Evolutionary conservation across 371 early-diverging fungal species (phyloP), one percentile per base, ranked within the genome.

Genomic region (Ordospora pajunii): DNA sequence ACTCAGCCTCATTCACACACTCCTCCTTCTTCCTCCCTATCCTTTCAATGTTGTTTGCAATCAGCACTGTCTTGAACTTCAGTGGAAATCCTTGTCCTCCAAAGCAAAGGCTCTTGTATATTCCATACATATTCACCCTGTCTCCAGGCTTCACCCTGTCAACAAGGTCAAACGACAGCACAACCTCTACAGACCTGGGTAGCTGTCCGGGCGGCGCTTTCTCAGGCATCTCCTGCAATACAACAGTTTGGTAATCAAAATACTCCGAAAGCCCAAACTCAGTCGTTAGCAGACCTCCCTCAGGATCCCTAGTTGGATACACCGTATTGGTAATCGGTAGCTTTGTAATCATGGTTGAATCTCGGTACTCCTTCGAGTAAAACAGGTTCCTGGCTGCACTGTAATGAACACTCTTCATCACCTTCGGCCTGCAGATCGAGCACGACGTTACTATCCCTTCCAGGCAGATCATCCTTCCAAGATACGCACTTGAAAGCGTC

Each of bases 161-260:
- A 0, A 94, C 97, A 49, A 99, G 85, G 86, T 97, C 97, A 80
- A 93, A 92, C 74, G 94, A 92, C 66, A 97, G 83, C 49, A 97
- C 88, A n/a, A 96, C 88, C 84, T 96, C 95, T 19, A 97, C 87
- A 14, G 93, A 92, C 9, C 97, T 89, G 45, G 97, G 97, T 67
- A 99, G 85, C 52, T 93, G 93, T 23, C 98, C 97, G 14, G 96
- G 90, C 17, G 95, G 96, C 1, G 97, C 91, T 44, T 94, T 89
- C 85, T 99, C 99, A 0, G 97, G 97, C 96, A 97, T 96, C 87
- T 99, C 99, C 86, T 99, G 98, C 48, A 97, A 87, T 67, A 89
- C 90, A 71, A 95, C 87, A 2, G 91, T 92, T 85, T 99, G 97
- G 80, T 91, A 91, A 85, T 97, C 95, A 12, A 91, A 86, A 84